Evolutionary conservation across 169 alveolate species (phyloP).

Genomic region (Plasmodium ovale): DNA sequence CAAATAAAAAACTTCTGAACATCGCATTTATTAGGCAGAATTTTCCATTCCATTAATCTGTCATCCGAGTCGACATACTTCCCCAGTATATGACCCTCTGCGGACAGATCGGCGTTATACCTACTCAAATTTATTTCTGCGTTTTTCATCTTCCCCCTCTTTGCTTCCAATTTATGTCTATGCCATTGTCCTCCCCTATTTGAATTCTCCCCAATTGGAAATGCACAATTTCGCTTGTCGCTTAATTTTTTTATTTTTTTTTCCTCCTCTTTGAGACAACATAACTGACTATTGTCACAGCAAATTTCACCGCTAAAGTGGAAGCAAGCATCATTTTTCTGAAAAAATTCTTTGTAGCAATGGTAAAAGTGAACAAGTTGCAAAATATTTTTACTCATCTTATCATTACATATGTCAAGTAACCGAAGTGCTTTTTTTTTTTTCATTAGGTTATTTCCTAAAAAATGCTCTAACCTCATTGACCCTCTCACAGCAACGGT

Average conservation of each 20-base stretch:
- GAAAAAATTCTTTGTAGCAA: constrained; percentile 5
- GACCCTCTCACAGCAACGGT: constrained; percentile 83
- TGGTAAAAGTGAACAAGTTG: constrained; percentile 56
- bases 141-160: not conserved
- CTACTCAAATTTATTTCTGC: constrained; percentile 14
- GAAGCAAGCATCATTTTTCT: not conserved
- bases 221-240: not conserved
- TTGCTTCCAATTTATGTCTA: not conserved
- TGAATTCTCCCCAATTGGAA: not conserved
- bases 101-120: constrained; percentile 16
- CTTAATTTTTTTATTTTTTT: not conserved
- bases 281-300: not conserved
- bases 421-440: not conserved
- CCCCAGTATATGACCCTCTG: constrained; percentile 8
- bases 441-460: constrained; percentile 3
- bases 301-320: not conserved
- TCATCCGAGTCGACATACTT: not conserved
- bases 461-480: constrained; percentile 43
- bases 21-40: constrained; percentile 10
- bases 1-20: constrained; percentile 58
- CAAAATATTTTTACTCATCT: constrained; percentile 34
- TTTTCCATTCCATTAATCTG: constrained; percentile 18
- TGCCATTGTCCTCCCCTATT: too few species aligned
- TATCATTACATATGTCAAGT: constrained; percentile 38
- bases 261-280: not conserved